Base-by-base conservation (phyloP, 371 early-diverging fungal species). In the Thermomucor indicae-seudaticae region DNA sequence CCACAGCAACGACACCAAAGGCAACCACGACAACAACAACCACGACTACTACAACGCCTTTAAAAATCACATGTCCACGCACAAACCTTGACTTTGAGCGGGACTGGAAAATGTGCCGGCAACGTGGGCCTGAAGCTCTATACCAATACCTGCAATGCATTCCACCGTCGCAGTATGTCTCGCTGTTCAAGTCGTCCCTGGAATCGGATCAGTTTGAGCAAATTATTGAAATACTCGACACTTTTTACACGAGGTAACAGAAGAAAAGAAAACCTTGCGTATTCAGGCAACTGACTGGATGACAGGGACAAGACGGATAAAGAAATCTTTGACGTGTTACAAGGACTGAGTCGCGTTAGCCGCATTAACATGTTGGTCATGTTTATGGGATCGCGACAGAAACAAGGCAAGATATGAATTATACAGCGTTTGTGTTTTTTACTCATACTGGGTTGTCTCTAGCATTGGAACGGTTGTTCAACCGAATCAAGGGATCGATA, bases 1-100 rank as follows among this genome's bases (percentile, higher is more conserved):
- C 47, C 16, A 1, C 40, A 6, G 3, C 22, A 27, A 25, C 30
- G 4, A 12, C 17, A 43, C 29, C n/a, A 1, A 23, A 27, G 6
- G 44, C 10, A 27, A 28, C 10, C 25, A 24, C 44, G 28, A 43
- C 44, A 27, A 47, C 31, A 32, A 27, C 23, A 19, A 8, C 8
- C 39, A 17, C 20, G 17, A 8, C 30, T 49, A 29, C 43, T 35
- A 20, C 10, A 43, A 7, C 43, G 53, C 4, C 6, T 60, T 20
- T 64, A n/a, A n/a, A 60, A 32, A 55, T 79, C 23, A 51, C 16
- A 8, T 49, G 56, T 23, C 85, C 86, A 28, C 67, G 55, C 20
- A 81, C 81, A 2, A 80, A 84, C 38, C 73, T 73, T 49, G 91
- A 90, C 38, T 90, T 90, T 62, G 88, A 89, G 58, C 72, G 88